Evolutionary conservation across 768 basidiomycete genomes (phyloP).

Genomic region (Kwoniella sp.): DNA sequence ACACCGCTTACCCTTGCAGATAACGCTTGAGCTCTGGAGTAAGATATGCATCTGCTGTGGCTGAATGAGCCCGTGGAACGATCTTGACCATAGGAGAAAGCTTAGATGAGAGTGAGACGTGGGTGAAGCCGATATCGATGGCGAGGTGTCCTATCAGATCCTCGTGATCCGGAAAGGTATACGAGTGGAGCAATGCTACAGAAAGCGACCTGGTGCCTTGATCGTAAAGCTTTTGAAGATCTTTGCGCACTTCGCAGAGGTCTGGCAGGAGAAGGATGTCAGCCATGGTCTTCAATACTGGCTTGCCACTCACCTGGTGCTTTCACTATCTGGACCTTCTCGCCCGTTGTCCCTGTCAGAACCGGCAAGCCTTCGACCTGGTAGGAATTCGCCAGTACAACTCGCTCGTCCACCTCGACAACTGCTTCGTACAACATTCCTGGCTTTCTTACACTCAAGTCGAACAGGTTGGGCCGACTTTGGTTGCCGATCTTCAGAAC

Average conservation of each 20-base stretch:
- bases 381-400: not conserved
- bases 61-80: conserved; percentile 39
- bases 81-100: conserved; percentile 50
- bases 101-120: conserved; percentile 73
- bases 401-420: conserved; percentile 72
- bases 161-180: conserved; percentile 83
- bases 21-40: conserved; percentile 41
- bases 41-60: conserved; percentile 49
- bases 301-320: conserved; percentile 58
- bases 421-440: conserved; percentile 60
- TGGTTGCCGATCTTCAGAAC: conserved; percentile 43
- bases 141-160: conserved; percentile 70
- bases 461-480: conserved; percentile 66
- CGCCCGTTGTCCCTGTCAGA: conserved; percentile 7
- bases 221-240: conserved; percentile 71
- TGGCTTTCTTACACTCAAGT: conserved; percentile 70
- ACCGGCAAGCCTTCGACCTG: not conserved
- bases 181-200: conserved; percentile 44
- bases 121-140: conserved; percentile 70
- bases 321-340: conserved; percentile 60
- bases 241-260: conserved; percentile 60
- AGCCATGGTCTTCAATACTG: conserved; percentile 56
- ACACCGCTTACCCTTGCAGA: conserved; percentile 24
- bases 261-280: conserved; percentile 57
- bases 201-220: conserved; percentile 67